Evolutionary conservation across 2,329 filamentous ascomycete genomes (phyloP).

Genomic region (Aureobasidium namibiae): DNA sequence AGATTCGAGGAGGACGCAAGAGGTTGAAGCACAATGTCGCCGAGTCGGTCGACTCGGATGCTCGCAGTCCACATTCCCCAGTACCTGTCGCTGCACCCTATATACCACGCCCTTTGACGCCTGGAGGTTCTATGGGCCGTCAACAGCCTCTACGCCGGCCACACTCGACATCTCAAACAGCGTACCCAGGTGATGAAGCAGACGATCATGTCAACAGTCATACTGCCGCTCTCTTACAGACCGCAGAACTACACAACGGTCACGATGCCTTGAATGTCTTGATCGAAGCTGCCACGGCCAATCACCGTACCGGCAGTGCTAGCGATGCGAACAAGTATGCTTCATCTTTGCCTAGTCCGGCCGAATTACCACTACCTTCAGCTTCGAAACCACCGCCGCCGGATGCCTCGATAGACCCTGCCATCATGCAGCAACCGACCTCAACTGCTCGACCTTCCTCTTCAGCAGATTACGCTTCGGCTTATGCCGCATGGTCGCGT

Average conservation of each 20-base stretch:
- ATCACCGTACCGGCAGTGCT: slow-evolving; percentile 39
- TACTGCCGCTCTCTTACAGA: slow-evolving; percentile 51
- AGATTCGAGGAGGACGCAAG: slow-evolving; percentile 66
- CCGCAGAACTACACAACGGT: slow-evolving; percentile 71
- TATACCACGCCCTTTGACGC: slow-evolving; percentile 48
- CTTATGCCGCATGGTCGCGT: slow-evolving; percentile 78
- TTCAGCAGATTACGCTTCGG: slow-evolving; percentile 33
- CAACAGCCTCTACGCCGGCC: slow-evolving; percentile 60
- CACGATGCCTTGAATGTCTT: slow-evolving; percentile 88
- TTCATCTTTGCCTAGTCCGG: background rate
- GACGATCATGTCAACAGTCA: slow-evolving; percentile 52
- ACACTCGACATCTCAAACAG: slow-evolving; percentile 20
- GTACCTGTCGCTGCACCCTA: background rate
- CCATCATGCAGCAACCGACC: slow-evolving; percentile 13
- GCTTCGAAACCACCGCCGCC: background rate
- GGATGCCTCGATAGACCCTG: slow-evolving; percentile 18
- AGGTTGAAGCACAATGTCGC: slow-evolving; percentile 45
- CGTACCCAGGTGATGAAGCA: slow-evolving; percentile 36
- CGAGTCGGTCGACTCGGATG: slow-evolving; percentile 22
- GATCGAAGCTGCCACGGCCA: slow-evolving; percentile 65
- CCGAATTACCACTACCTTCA: slow-evolving; percentile 1
- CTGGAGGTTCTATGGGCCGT: slow-evolving; percentile 58
- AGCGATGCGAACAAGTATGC: background rate
- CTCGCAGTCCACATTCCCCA: background rate
- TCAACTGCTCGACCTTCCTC: slow-evolving; percentile 12